phyloP scores from a whole-genome alignment of 163 green algal species.

The Scenedesmus sp. region DNA sequence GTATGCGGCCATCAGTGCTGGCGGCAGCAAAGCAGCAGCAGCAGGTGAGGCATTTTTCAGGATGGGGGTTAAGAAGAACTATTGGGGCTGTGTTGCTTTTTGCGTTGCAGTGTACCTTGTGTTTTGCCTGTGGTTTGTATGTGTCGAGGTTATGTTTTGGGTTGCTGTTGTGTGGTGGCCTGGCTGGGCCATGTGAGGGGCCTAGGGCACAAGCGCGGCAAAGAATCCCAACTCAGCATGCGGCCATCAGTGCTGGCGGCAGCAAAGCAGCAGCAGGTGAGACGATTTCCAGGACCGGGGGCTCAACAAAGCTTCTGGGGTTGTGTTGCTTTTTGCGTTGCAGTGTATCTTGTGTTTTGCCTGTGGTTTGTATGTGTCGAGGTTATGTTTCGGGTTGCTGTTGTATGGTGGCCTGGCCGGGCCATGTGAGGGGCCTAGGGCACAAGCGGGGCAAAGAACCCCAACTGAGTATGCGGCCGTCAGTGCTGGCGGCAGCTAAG shows the following conservation, averaged over 20 bases:
- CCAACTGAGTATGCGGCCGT: slow-evolving; percentile 62
- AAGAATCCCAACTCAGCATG: slow-evolving; percentile 61
- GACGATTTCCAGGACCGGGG: not conserved
- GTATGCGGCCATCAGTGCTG: slow-evolving; percentile 55
- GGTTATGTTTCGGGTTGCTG: no score
- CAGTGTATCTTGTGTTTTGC: no score
- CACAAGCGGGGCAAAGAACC: slow-evolving; percentile 47
- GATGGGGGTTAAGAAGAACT: no score
- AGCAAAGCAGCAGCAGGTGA: slow-evolving; percentile 45
- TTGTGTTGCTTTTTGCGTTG: not conserved
- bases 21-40: slow-evolving; percentile 48
- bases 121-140: no score
- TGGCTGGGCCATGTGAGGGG: slow-evolving; percentile 67
- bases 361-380: no score
- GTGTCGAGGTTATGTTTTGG: no score
- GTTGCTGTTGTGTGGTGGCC: no score
- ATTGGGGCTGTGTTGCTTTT: no score
- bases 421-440: slow-evolving; percentile 42
- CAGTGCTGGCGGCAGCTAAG: slow-evolving; percentile 55
- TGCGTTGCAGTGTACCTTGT: no score
- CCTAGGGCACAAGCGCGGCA: slow-evolving; percentile 29
- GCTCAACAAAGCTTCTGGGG: no score
- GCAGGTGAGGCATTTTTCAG: slow-evolving; percentile 31
- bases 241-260: slow-evolving; percentile 55
- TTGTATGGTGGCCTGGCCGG: slow-evolving; percentile 62